Evolutionary conservation across 2,329 filamentous ascomycete genomes (phyloP).

Genomic region (Penicillium fuscoglaucum): DNA sequence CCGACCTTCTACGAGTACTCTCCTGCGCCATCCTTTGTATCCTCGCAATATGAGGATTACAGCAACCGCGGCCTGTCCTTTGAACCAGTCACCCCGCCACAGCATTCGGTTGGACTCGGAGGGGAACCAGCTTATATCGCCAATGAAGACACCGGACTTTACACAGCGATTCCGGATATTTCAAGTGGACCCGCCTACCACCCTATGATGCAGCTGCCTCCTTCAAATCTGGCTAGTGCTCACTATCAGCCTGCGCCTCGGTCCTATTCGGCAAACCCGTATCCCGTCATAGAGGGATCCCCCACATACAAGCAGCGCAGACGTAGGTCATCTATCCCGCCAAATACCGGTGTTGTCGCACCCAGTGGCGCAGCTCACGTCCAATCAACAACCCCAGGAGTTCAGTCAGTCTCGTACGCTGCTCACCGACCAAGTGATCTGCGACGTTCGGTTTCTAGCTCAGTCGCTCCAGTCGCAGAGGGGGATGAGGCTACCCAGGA

Average conservation of each 20-base stretch:
- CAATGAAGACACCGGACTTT: constrained; percentile 94
- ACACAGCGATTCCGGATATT: constrained; percentile 91
- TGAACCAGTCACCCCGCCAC: constrained; percentile 93
- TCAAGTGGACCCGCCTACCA: constrained; percentile 72
- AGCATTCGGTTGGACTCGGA: constrained; percentile 77
- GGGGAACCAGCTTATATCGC: constrained; percentile 95
- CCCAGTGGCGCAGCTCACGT: constrained; percentile 52
- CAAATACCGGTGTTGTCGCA: constrained; percentile 71
- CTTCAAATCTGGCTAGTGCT: constrained; percentile 76
- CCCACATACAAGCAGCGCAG: constrained; percentile 98
- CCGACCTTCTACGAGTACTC: constrained; percentile 98
- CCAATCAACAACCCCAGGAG: constrained; percentile 41
- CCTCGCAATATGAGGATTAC: constrained; percentile 98
- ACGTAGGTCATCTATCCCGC: constrained; percentile 87
- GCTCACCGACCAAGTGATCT: constrained; percentile 84
- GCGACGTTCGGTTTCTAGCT: constrained; percentile 83
- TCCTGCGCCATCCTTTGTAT: constrained; percentile 94
- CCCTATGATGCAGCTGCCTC: constrained; percentile 86
- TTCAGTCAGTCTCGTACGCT: constrained; percentile 52
- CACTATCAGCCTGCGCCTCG: constrained; percentile 73
- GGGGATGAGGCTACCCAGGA: constrained; percentile 75
- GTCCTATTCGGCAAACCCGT: constrained; percentile 73
- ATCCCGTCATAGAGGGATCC: constrained; percentile 95
- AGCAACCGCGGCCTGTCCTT: constrained; percentile 94
- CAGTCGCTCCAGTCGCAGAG: constrained; percentile 78